Percentiles rank a stretch among this genome's conserved stretches.
These are phyloP conservation scores for Helichrysum umbraculigerum DNA, from an alignment of 129 eudicot species.

Conservation along the genomic window DNA sequence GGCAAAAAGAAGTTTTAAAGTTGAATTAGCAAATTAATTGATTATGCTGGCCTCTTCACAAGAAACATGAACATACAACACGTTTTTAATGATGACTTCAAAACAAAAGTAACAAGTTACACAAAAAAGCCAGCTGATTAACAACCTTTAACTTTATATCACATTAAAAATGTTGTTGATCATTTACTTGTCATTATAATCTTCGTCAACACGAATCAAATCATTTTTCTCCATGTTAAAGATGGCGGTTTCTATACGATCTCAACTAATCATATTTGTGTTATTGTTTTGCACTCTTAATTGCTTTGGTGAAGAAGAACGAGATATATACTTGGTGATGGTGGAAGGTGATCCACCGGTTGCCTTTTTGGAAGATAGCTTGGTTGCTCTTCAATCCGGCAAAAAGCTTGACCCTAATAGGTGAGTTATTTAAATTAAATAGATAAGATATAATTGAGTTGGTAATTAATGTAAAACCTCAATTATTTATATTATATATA, in stretches of 20 bases:
- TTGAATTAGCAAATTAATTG: no score
- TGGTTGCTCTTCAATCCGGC: slow-evolving; percentile 7
- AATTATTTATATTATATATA: neutral
- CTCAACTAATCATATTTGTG: neutral
- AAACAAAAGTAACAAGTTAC: slow-evolving; percentile 29
- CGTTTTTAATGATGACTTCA: slow-evolving; percentile 29
- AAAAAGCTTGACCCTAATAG: slow-evolving; percentile 36
- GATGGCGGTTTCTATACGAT: slow-evolving; percentile 20
- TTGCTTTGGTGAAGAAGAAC: slow-evolving; percentile 37
- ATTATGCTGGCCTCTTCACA: slow-evolving; percentile 7
- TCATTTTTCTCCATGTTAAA: neutral
- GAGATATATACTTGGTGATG: slow-evolving; percentile 62
- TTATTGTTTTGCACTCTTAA: slow-evolving; percentile 20
- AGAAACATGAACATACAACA: slow-evolving; percentile 32
- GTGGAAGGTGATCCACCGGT: slow-evolving; percentile 77
- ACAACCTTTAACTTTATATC: slow-evolving; percentile 37
- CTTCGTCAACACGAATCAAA: neutral
- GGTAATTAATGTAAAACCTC: no score
- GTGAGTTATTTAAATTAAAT: slow-evolving; percentile 18
- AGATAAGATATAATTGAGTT: no score
- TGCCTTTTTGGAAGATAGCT: slow-evolving; percentile 48
- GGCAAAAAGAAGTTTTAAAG: no score
- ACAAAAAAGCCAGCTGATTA: slow-evolving; percentile 21
- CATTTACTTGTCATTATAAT: neutral
- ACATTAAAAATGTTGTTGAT: slow-evolving; percentile 32